Base-by-base conservation (phyloP, 2,329 filamentous ascomycete genomes). In the Alternaria gaisen region DNA sequence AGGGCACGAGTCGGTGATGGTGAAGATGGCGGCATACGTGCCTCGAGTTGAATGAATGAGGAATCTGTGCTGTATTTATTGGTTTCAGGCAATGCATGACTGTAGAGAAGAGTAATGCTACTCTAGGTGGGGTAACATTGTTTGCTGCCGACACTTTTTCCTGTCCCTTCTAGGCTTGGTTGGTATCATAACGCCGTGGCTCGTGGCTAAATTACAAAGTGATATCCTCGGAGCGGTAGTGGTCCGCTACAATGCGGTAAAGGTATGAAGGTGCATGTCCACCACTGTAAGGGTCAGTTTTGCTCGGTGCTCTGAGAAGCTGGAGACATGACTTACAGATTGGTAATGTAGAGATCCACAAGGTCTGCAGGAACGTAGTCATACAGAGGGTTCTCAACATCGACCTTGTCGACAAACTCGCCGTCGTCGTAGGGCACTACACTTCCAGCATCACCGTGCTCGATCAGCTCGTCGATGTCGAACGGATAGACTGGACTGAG, bases 401-500 rank as follows among this genome's bases (percentile, higher is more conserved):
- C 90, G 50, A 95, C 86, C 63, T 89, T 87, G 46, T 92, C 89
- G 52, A 97, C 89, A 70, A 97, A 85, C 40, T 88, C 85, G 6
- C 92, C 93, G 64, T 97, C 90, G 20, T 91, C 87, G 74, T 92
- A 97, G 40, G 84, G 86, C 43, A 95, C 87, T 58, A 93, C 90
- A 67, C 87, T 90, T 55, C 90, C 89, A 1, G 93, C 88, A 75
- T 94, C 89, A 16, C 93, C 94, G 81, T 93, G 93, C 80, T 97
- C 94, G 60, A 97, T 91, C 62, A 97, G 82, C 5, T 89, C 88
- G 65, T 93, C 90, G 54, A 91, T 89, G 71, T 95, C 89, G 71
- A 93, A 94, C 1, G 93, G 91, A 72, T 93, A 94, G 60, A 96
- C 89, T 0, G 95, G 94, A 69, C 92, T 96, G 56, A 99, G 87